Base-by-base conservation (phyloP, 176 grass and related monocot species). In the Juncus inflexus region DNA sequence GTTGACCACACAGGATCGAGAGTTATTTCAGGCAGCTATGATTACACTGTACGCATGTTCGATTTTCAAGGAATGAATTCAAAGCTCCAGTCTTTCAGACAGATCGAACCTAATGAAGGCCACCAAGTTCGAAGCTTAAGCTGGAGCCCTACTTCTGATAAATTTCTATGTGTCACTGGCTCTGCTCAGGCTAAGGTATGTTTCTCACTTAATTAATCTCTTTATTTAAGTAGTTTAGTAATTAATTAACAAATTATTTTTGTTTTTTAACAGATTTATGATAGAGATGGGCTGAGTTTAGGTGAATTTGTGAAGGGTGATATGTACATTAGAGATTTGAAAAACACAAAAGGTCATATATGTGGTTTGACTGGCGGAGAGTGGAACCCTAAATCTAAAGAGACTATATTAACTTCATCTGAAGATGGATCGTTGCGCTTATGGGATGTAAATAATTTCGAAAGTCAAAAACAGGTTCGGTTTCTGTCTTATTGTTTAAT, bases 11-110 rank as follows among this genome's bases (percentile, higher is more conserved):
- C 87, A 40, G 92, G 92, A 81, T 96, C 92, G 35, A 79, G 92
- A 81, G 84, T 96, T 53, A 74, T 96, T 57, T 83, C 92, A 52
- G 92, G 92, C 43, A 96, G 92, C 77, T 96, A 91, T 53, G 92
- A 96, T 60, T 96, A 96, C 72, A 96, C 84, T 13, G 84, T 96
- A 58, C 79, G 92, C 19, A 91, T 96, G 92, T 96, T 91, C 56
- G 92, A 96, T 36, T 96, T 96, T 70, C 92, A 96, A 80, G 92
- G 92, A 49, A 96, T 96, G 92, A 96, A 91, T 65, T 91, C 92
- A 11, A 96, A 96, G 77, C 71, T 91, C 51, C 87, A 96, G 58
- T 96, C 87, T 13, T 96, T 96, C 74, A 91, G 92, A 58, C 87
- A 96, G 74, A 58, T 96, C 42, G 92, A 96, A 79, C 92, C 92